Base-by-base conservation (phyloP, 2,329 filamentous ascomycete species). In the Cercospora zeae-maydis region DNA sequence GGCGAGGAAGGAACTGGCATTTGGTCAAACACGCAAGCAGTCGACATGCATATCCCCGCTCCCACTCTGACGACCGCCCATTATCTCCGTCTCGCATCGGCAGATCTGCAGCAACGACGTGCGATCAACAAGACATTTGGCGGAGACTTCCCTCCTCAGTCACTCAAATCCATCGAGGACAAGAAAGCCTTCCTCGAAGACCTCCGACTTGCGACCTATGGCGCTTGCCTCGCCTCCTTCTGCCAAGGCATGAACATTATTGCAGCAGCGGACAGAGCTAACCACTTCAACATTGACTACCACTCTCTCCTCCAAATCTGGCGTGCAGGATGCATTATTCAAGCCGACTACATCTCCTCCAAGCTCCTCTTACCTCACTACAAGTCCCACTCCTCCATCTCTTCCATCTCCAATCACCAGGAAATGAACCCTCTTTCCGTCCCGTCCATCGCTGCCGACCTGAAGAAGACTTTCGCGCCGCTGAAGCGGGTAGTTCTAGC, bases 281-380 rank as follows among this genome's bases (percentile, higher is more conserved):
- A 88, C 70, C 78, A 80, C 33, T 90, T 88, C 87, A 77, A 79
- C 42, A 80, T 87, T 62, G 75, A 84, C 66, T 83, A 83, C 68
- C 71, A 72, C 13, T 77, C 79, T 30, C 78, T 85, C 2, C 76
- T 86, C 52, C 79, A 84, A 70, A 86, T 90, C 66, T 90, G 88
- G 88, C 82, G 86, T 1, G 85, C 81, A 0, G 88, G 88, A 7
- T 90, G 88, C 74, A 90, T 91, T 73, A 90, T 91, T 71, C 84
- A 87, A 69, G 82, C 84, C 0, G 87, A 89, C 66, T 80, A 84
- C 67, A 87, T 91, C 63, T 82, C 83, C 51, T 55, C 66, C 21
- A 82, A 87, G 56, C 73, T 90, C 31, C 78, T 90, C 2, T 77
- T 80, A 5, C 74, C 75, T 0, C 76, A 83, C 53, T 82, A 78